phyloP scores from a whole-genome alignment of 352 stramenopile species.

The Globisporangium emineosum region DNA sequence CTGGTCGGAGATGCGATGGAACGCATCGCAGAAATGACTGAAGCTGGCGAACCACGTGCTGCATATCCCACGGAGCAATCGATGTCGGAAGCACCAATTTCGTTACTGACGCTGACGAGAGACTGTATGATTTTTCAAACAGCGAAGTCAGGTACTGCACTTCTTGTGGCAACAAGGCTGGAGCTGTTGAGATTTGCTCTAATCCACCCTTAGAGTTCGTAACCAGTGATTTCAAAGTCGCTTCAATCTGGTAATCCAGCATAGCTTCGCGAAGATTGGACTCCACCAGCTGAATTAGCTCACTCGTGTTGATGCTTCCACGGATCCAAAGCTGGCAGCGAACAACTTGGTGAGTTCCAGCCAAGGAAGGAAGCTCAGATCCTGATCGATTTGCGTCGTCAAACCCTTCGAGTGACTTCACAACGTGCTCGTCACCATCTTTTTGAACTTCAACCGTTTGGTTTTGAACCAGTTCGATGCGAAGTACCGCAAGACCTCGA shows the following conservation, averaged over 20 bases:
- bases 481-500: conserved; percentile 71
- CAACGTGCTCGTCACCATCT: background rate
- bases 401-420: conserved; percentile 20
- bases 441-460: background rate
- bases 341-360: conserved; percentile 9
- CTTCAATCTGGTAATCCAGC: conserved; percentile 79
- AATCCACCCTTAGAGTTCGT: background rate
- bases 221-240: conserved; percentile 30
- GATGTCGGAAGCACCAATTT: conserved; percentile 37
- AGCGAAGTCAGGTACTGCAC: conserved; percentile 41
- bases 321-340: conserved; percentile 74
- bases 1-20: conserved; percentile 49
- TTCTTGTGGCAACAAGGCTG: conserved; percentile 19
- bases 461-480: conserved; percentile 50
- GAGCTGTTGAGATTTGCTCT: conserved; percentile 1
- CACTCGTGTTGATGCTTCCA: conserved; percentile 48
- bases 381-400: background rate
- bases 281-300: conserved; percentile 64
- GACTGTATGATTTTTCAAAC: conserved; percentile 41
- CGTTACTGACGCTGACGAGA: conserved; percentile 59
- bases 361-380: background rate
- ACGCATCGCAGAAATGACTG: conserved; percentile 50
- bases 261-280: conserved; percentile 72
- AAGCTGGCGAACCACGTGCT: conserved; percentile 49
- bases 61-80: conserved; percentile 64